Conservation (phyloP, 805 yeast genomes). For the Candida chauliodis region DNA sequence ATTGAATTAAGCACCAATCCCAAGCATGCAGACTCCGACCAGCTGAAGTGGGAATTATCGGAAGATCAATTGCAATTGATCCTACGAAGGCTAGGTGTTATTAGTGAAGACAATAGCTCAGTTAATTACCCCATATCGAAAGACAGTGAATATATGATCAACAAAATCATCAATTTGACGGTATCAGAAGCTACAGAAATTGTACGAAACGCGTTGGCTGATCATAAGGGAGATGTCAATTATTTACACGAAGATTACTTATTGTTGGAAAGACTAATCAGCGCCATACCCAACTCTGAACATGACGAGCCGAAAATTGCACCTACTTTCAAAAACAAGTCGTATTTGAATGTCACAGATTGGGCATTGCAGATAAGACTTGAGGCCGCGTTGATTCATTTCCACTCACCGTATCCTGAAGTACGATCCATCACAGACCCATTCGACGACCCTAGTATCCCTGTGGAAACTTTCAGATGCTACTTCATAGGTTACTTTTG, state of each 20-base stretch:
- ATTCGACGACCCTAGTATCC: conserved; percentile 30
- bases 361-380: conserved; percentile 33
- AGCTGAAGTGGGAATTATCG: conserved; percentile 7
- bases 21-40: conserved; percentile 1
- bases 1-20: conserved; percentile 14
- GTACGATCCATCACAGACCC: conserved; percentile 38
- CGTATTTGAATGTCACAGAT: conserved; percentile 24
- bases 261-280: conserved; percentile 25
- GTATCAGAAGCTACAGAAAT: conserved; percentile 26
- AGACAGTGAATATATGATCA: conserved; percentile 24
- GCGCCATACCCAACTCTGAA: conserved; percentile 16
- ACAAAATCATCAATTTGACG: conserved; percentile 21
- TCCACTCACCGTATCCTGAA: conserved; percentile 41
- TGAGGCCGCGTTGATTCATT: conserved; percentile 37
- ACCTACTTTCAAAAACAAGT: conserved; percentile 14
- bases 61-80: conserved; percentile 13
- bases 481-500: conserved; percentile 38
- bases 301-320: conserved; percentile 2
- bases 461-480: conserved; percentile 35
- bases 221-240: conserved; percentile 33
- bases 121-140: conserved; percentile 6
- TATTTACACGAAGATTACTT: conserved; percentile 32
- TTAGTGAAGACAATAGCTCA: conserved; percentile 17
- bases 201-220: conserved; percentile 33
- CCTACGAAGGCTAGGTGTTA: conserved; percentile 20